These are phyloP conservation scores for Verticillium dahliae DNA, from an alignment of 2,329 filamentous ascomycete genomes.

Conservation along the genomic window DNA sequence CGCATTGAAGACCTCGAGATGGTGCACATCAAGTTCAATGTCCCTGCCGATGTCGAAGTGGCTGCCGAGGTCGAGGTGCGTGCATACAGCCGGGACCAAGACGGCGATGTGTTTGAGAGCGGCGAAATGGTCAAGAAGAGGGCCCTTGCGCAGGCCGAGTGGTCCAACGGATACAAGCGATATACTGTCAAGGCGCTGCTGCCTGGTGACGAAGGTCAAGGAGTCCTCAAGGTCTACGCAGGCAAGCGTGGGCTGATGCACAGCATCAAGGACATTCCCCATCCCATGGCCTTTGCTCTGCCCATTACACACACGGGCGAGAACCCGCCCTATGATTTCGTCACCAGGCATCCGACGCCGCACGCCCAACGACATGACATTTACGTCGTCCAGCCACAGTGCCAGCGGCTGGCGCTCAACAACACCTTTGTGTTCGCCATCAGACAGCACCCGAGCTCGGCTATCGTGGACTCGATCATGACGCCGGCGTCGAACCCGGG, in stretches of 20 bases:
- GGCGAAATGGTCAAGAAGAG: conserved; percentile 81
- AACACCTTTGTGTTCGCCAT: conserved; percentile 98
- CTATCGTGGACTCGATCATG: conserved; percentile 24
- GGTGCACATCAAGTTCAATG: conserved; percentile 80
- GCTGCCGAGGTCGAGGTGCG: conserved; percentile 87
- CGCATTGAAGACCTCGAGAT: conserved; percentile 90
- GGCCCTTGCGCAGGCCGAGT: conserved; percentile 85
- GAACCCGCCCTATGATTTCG: conserved; percentile 91
- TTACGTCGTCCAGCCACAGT: conserved; percentile 95
- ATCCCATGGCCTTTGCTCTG: conserved; percentile 82
- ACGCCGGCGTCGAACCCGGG: conserved; percentile 42
- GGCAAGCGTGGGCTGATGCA: conserved; percentile 96
- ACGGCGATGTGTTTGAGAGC: conserved; percentile 91
- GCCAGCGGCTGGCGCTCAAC: conserved; percentile 78
- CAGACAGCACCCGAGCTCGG: conserved; percentile 76
- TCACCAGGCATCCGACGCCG: conserved; percentile 88
- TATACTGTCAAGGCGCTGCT: conserved; percentile 91
- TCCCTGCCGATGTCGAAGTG: conserved; percentile 84
- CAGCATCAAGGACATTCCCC: conserved; percentile 91
- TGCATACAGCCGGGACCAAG: conserved; percentile 70
- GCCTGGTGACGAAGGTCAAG: conserved; percentile 85
- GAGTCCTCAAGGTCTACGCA: conserved; percentile 83
- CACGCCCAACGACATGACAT: conserved; percentile 97
- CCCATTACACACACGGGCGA: conserved; percentile 85
- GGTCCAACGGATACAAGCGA: conserved; percentile 79